These are phyloP conservation scores for Barnettozyma populi DNA, from an alignment of 805 yeast genomes.

Conservation along the genomic window DNA sequence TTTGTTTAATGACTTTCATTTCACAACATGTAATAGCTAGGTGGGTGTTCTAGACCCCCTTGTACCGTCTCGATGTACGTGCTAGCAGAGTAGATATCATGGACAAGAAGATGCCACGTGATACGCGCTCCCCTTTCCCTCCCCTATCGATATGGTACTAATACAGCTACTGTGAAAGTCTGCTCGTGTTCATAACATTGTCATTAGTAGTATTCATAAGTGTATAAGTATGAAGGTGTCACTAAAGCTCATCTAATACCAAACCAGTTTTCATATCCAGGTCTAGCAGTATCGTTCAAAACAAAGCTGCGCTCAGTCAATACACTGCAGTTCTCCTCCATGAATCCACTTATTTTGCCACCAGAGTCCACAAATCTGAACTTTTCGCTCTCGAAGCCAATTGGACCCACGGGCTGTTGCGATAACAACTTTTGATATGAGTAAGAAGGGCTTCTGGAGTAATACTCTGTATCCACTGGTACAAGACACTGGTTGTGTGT, in stretches of 20 bases:
- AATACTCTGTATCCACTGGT: neutral
- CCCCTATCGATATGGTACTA: too few species aligned
- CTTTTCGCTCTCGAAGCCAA: neutral
- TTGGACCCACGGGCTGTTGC: neutral
- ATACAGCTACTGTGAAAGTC: too few species aligned
- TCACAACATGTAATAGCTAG: too few species aligned
- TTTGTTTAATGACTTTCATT: too few species aligned
- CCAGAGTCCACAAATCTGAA: neutral
- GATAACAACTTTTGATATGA: neutral
- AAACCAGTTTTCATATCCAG: neutral
- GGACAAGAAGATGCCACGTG: too few species aligned
- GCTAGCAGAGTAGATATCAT: too few species aligned
- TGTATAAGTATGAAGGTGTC: neutral
- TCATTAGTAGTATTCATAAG: neutral
- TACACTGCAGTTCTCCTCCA: conserved; percentile 6
- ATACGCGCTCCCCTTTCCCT: too few species aligned
- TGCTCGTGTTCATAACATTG: too few species aligned
- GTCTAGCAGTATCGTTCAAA: conserved; percentile 5
- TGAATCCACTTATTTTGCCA: neutral
- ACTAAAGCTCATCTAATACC: neutral
- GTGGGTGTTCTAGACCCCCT: too few species aligned
- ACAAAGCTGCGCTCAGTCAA: conserved; percentile 10
- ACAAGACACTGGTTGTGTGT: neutral
- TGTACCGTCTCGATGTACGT: too few species aligned
- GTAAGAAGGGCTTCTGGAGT: neutral